Evolutionary conservation across 1,284 basidiomycete species (phyloP).

Genomic region (Papiliotrema fonsecae): DNA sequence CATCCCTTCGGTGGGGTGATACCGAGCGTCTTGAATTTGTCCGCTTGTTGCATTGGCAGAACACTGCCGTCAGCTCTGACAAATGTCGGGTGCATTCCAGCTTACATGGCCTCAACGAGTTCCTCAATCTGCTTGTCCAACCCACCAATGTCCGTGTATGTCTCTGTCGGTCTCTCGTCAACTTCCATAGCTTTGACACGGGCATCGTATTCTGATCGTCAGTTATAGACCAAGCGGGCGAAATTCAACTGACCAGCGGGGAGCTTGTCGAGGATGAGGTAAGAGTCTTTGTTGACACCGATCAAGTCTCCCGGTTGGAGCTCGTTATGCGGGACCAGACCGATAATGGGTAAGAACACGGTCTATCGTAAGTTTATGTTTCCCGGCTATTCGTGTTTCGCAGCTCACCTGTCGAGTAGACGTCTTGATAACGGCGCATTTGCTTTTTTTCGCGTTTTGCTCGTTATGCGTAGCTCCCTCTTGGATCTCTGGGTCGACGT

Average conservation of each 20-base stretch:
- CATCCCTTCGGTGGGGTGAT: slow-evolving; percentile 74
- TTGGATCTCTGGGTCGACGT: slow-evolving; percentile 90
- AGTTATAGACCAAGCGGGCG: neutral
- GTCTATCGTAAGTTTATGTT: slow-evolving; percentile 54
- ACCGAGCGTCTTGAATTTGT: slow-evolving; percentile 75
- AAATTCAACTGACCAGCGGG: slow-evolving; percentile 49
- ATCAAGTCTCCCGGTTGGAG: slow-evolving; percentile 90
- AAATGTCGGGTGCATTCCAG: neutral
- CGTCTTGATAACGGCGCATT: slow-evolving; percentile 98
- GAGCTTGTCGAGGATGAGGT: slow-evolving; percentile 86
- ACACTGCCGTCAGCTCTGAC: slow-evolving; percentile 48
- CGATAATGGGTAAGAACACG: slow-evolving; percentile 96
- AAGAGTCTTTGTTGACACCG: slow-evolving; percentile 99
- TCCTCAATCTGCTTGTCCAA: slow-evolving; percentile 79
- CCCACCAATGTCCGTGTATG: slow-evolving; percentile 73
- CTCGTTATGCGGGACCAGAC: slow-evolving; percentile 86
- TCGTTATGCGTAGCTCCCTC: slow-evolving; percentile 91
- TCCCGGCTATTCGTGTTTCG: neutral
- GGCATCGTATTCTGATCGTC: slow-evolving; percentile 62
- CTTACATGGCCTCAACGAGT: slow-evolving; percentile 66
- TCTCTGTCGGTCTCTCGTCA: slow-evolving; percentile 71
- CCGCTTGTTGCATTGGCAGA: slow-evolving; percentile 72
- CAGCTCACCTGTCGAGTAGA: slow-evolving; percentile 72
- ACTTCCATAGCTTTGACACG: slow-evolving; percentile 91
- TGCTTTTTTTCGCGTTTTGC: slow-evolving; percentile 89